A percentile compares a stretch with the other conserved stretches of the same genome.
phyloP scores from a whole-genome alignment of 352 stramenopile species.

The Peronospora farinosa region DNA sequence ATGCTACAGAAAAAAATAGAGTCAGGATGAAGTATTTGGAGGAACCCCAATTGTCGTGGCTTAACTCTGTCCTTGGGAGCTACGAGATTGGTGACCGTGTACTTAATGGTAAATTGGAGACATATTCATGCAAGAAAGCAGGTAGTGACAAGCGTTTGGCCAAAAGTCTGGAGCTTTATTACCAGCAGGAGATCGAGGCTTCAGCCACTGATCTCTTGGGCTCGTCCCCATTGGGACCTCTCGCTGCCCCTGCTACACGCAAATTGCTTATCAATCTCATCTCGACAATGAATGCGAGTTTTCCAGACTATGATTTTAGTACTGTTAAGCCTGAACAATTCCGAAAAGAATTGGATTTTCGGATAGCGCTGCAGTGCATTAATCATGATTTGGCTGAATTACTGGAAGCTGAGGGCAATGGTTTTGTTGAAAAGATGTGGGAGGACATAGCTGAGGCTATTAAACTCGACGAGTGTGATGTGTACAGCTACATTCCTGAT shows the following conservation, averaged over 20 bases:
- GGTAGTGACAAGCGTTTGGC: slow-evolving; percentile 88
- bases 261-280: slow-evolving; percentile 91
- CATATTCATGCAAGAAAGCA: slow-evolving; percentile 90
- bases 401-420: slow-evolving; percentile 95
- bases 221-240: slow-evolving; percentile 71
- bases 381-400: slow-evolving; percentile 85
- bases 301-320: slow-evolving; percentile 92
- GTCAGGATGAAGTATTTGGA: slow-evolving; percentile 90
- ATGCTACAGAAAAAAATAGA: no score
- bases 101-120: slow-evolving; percentile 83
- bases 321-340: slow-evolving; percentile 87
- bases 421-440: slow-evolving; percentile 99
- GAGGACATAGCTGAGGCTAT: slow-evolving; percentile 86
- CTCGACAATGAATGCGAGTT: slow-evolving; percentile 91
- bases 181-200: slow-evolving; percentile 72
- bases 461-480: slow-evolving; percentile 84
- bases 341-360: slow-evolving; percentile 78
- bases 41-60: slow-evolving; percentile 83
- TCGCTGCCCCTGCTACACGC: slow-evolving; percentile 68
- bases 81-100: slow-evolving; percentile 86
- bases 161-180: slow-evolving; percentile 85
- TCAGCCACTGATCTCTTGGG: slow-evolving; percentile 44
- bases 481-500: slow-evolving; percentile 92
- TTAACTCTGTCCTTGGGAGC: slow-evolving; percentile 84
- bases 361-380: slow-evolving; percentile 81